Evolutionary conservation across 1,284 basidiomycete species (phyloP).

Genomic region (Malassezia arunalokei): DNA sequence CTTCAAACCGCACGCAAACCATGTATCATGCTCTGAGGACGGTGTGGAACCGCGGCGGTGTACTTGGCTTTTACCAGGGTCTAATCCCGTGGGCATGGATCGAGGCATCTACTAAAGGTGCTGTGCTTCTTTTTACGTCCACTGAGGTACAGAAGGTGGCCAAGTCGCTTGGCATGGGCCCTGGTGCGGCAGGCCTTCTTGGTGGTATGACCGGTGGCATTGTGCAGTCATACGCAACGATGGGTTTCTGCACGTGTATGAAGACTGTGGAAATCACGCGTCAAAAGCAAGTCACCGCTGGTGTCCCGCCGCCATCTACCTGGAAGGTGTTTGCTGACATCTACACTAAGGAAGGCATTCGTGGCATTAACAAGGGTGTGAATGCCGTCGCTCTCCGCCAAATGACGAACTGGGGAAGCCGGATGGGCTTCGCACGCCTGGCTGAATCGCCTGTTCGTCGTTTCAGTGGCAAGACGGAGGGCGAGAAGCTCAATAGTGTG

Average conservation of each 20-base stretch:
- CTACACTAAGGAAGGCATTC: conserved; percentile 79
- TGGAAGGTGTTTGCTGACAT: conserved; percentile 81
- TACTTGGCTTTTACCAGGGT: conserved; percentile 89
- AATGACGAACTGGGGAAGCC: conserved; percentile 98
- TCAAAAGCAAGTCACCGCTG: conserved; percentile 80
- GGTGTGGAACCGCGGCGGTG: conserved; percentile 83
- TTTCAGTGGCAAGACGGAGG: conserved; percentile 60
- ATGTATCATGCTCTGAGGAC: conserved; percentile 76
- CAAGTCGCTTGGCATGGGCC: conserved; percentile 60
- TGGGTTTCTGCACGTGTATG: conserved; percentile 80
- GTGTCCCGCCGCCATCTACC: conserved; percentile 80
- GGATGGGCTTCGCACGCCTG: conserved; percentile 94
- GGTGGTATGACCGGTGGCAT: conserved; percentile 97
- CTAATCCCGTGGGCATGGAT: conserved; percentile 99
- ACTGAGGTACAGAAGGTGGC: conserved; percentile 75
- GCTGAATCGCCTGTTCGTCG: conserved; percentile 72
- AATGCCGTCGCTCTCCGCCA: conserved; percentile 90
- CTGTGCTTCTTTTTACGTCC: conserved; percentile 85
- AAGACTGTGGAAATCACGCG: conserved; percentile 80
- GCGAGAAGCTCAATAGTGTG: conserved; percentile 60
- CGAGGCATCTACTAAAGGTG: conserved; percentile 97
- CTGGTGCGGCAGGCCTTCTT: conserved; percentile 71
- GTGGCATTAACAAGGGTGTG: conserved; percentile 98
- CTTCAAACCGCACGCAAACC: conserved; percentile 55
- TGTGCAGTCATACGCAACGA: conserved; percentile 95